Evolutionary conservation across 2,329 filamentous ascomycete genomes (phyloP), one percentile per base, ranked within the genome.

Genomic region (Zasmidium angulare): DNA sequence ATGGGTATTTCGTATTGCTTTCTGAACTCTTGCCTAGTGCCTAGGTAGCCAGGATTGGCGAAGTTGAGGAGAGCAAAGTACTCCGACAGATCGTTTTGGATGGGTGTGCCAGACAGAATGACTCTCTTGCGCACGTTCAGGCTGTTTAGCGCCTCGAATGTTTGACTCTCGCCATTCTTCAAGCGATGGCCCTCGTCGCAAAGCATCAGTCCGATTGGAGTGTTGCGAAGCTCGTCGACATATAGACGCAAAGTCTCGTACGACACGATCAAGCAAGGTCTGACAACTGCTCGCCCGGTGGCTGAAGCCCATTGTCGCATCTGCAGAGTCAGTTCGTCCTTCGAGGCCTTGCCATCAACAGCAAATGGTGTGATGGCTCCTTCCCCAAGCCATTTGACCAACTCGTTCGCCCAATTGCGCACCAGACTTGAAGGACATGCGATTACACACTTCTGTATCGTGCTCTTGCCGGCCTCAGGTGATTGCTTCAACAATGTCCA

Each of bases 401-500:
- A 78, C 75, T 99, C 95, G 71, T 98, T 98, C 49, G 93, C 95
- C 95, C 95, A 99, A 70, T 99, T 99, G 64, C 91, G 88, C 29
- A 99, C 95, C 74, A 99, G 79, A 83, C 92, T 98, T 1, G 95
- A 96, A 0, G 95, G 95, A 67, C 95, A 99, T 11, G 92, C 95
- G 67, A 99, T 96, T 46, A 99, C 91, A 54, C 92, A 96, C 74
- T 99, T 99, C 69, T 96, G 91, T 48, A 99, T 96, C 0, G 91
- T 96, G 0, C 89, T 77, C 73, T 93, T 97, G 20, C 95, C 95
- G n/a, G 93, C 91, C 46, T 97, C 91, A 0, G 95, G 91, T 0
- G 93, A 96, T 72, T 99, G 95, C 74, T 97, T 98, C 17, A 99
- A 79, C 1, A 99, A 78, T 1, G 95, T 99, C 95, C 95, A 99